phyloP scores from a whole-genome alignment of 2,329 filamentous ascomycete species.

The Cercospora brassicicola region DNA sequence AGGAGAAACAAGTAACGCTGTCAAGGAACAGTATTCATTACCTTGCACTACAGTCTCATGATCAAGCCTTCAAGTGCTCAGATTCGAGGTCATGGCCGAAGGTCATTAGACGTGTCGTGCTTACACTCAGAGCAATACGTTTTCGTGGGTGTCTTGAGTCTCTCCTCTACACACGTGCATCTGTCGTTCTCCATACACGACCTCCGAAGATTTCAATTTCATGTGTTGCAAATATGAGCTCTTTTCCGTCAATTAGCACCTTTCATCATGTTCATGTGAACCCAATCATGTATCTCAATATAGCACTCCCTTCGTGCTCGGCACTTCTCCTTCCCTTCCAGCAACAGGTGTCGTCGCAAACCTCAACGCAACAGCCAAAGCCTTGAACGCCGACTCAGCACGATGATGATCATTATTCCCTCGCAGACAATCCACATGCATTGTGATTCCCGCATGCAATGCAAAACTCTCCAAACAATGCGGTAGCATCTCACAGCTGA shows the following conservation, averaged over 20 bases:
- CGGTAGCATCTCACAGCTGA: slow-evolving; percentile 95
- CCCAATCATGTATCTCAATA: slow-evolving; percentile 33
- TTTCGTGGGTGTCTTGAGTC: background rate
- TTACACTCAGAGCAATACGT: background rate
- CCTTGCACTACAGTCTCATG: too few species aligned
- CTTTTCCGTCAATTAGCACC: background rate
- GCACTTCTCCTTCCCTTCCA: slow-evolving; percentile 85
- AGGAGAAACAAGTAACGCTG: background rate
- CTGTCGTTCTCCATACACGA: background rate
- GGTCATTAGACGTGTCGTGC: too few species aligned
- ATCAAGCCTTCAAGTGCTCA: too few species aligned
- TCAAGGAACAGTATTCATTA: background rate
- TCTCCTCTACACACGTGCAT: background rate
- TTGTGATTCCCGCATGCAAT: slow-evolving; percentile 82
- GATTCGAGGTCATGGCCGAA: too few species aligned
- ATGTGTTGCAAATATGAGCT: background rate
- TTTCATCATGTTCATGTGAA: background rate
- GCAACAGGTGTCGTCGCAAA: slow-evolving; percentile 72
- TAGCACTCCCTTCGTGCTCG: slow-evolving; percentile 93
- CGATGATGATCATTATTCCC: slow-evolving; percentile 95
- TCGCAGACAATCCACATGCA: slow-evolving; percentile 89
- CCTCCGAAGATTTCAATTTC: background rate
- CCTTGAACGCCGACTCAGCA: slow-evolving; percentile 96
- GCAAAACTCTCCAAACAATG: slow-evolving; percentile 95
- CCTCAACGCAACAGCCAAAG: slow-evolving; percentile 80